Conservation (phyloP, 345 rosid genomes). For the Psidium friedrichsthalianum region DNA sequence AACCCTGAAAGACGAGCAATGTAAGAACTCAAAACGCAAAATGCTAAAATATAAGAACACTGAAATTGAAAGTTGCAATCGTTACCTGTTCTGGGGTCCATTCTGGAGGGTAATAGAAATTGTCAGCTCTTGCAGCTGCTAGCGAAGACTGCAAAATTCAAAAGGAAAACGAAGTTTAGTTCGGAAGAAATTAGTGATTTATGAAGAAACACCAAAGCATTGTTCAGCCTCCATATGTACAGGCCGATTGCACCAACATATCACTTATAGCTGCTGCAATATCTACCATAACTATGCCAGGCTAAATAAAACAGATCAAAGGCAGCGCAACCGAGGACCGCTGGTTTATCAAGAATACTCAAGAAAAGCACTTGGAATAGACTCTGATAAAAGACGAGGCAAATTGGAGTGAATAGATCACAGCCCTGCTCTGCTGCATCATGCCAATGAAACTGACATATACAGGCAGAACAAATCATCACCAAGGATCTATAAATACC, state of each 20-base stretch:
- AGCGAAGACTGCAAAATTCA: constrained; percentile 66
- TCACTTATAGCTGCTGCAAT: not conserved
- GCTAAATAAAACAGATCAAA: not conserved
- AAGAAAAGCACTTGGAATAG: not conserved
- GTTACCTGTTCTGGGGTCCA: constrained; percentile 78
- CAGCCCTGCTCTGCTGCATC: not conserved
- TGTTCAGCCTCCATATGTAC: not conserved
- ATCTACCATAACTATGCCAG: not conserved
- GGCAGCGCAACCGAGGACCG: not conserved
- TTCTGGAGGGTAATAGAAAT: constrained; percentile 95
- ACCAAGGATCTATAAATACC: not conserved
- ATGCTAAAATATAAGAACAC: not conserved
- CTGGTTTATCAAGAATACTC: too few species aligned
- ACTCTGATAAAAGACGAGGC: not conserved
- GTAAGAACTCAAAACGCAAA: not conserved
- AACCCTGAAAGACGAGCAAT: constrained; percentile 36
- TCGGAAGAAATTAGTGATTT: not conserved
- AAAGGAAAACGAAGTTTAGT: not conserved
- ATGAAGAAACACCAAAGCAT: not conserved
- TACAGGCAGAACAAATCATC: not conserved
- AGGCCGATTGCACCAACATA: not conserved
- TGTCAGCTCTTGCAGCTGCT: constrained; percentile 96
- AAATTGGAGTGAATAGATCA: not conserved
- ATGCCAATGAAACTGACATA: not conserved
- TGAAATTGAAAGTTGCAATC: not conserved